phyloP scores from a whole-genome alignment of 1,284 basidiomycete species.

The Mycocalia duriaeana region DNA sequence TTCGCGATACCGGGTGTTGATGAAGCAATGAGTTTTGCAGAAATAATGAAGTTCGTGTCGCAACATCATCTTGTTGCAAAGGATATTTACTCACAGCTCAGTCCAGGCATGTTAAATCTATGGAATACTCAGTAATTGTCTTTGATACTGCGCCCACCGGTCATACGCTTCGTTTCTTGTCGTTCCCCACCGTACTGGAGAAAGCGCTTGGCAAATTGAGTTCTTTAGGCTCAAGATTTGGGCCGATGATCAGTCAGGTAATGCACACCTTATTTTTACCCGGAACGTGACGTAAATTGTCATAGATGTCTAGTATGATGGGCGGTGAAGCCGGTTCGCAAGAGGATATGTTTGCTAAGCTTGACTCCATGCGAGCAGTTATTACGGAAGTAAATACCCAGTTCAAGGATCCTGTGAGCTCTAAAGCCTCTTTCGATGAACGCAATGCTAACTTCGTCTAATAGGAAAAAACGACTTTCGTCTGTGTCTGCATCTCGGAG shows the following conservation, averaged over 20 bases:
- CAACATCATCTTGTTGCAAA: slow-evolving; percentile 1
- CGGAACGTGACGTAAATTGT: too few species aligned
- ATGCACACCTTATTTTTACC: too few species aligned
- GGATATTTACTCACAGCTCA: slow-evolving; percentile 3
- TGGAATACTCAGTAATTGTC: slow-evolving; percentile 99
- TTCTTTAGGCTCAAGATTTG: slow-evolving; percentile 87
- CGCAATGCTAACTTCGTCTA: too few species aligned
- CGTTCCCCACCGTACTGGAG: slow-evolving; percentile 96
- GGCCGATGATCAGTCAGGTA: slow-evolving; percentile 94
- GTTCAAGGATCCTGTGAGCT: slow-evolving; percentile 89
- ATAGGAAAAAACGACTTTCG: slow-evolving; percentile 95
- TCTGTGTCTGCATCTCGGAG: slow-evolving; percentile 98
- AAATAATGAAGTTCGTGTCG: slow-evolving; percentile 96
- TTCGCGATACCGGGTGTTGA: slow-evolving; percentile 99
- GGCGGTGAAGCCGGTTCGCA: slow-evolving; percentile 82
- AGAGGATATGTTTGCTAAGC: slow-evolving; percentile 97
- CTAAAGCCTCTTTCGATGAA: too few species aligned
- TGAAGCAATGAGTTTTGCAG: slow-evolving; percentile 99
- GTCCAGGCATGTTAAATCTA: slow-evolving; percentile 94
- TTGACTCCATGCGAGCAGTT: slow-evolving; percentile 94
- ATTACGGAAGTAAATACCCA: slow-evolving; percentile 99
- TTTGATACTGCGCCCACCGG: slow-evolving; percentile 99
- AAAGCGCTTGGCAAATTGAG: slow-evolving; percentile 96
- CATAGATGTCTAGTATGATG: slow-evolving; percentile 92
- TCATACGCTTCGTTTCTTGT: slow-evolving; percentile 96